Evolutionary conservation across 192 early-diverging fungal species (phyloP).

Genomic region (Coemansia sp.): DNA sequence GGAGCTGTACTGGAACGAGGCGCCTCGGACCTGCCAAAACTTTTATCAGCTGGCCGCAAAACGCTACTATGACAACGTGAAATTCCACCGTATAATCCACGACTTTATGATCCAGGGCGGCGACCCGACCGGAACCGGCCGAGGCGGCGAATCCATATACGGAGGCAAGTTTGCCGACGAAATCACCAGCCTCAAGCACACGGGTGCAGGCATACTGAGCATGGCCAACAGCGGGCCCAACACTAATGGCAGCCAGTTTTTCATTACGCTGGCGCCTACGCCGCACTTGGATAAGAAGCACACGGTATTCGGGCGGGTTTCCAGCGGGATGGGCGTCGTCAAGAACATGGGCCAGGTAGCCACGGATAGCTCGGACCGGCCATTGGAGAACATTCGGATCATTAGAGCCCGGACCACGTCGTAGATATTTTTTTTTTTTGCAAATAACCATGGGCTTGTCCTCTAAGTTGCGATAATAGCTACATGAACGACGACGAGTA

Average conservation of each 20-base stretch:
- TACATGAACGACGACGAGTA: not conserved
- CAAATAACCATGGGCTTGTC: too few relatives aligned
- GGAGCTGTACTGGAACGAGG: constrained; percentile 49
- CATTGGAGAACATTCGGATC: constrained; percentile 21
- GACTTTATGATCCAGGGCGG: constrained; percentile 98
- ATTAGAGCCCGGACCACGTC: not conserved
- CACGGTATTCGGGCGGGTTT: constrained; percentile 88
- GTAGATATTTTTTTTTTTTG: not conserved
- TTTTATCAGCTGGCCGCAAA: constrained; percentile 73
- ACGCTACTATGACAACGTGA: constrained; percentile 75
- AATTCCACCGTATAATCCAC: constrained; percentile 80
- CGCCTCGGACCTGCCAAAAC: constrained; percentile 85
- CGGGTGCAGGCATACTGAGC: constrained; percentile 78
- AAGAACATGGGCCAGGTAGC: constrained; percentile 67
- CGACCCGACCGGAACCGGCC: constrained; percentile 93
- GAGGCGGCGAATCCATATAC: constrained; percentile 76
- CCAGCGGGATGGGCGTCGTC: constrained; percentile 75
- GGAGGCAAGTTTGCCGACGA: constrained; percentile 69
- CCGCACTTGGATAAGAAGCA: constrained; percentile 80
- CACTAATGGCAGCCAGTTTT: constrained; percentile 82
- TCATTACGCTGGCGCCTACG: constrained; percentile 68
- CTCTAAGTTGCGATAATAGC: too few relatives aligned
- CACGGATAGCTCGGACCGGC: constrained; percentile 65
- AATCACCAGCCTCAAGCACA: constrained; percentile 68
- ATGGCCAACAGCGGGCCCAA: constrained; percentile 95